These are phyloP conservation scores for Mucor mucedo DNA, from an alignment of 371 early-diverging fungal genomes.

Conservation along the genomic window DNA sequence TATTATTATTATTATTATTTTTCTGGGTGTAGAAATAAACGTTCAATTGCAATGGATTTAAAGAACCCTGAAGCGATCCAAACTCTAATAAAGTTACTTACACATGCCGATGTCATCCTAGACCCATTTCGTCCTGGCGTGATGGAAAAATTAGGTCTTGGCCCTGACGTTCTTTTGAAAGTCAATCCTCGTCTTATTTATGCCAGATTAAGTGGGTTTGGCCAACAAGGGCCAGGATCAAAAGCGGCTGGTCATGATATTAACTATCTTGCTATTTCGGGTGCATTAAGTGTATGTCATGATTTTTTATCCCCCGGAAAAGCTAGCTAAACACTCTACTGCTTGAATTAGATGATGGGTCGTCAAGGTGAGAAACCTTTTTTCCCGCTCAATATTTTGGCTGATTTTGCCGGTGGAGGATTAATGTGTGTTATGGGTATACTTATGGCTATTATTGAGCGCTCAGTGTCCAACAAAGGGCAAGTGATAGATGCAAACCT, in stretches of 20 bases:
- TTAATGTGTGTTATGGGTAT: slow-evolving; percentile 74
- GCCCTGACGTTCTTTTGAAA: slow-evolving; percentile 63
- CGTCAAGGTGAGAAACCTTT: slow-evolving; percentile 61
- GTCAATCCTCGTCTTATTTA: slow-evolving; percentile 66
- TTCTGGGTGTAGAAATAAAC: slow-evolving; percentile 57
- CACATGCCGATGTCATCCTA: slow-evolving; percentile 69
- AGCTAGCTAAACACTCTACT: background rate
- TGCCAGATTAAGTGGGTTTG: slow-evolving; percentile 77
- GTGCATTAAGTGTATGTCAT: slow-evolving; percentile 60
- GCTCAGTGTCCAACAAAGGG: slow-evolving; percentile 68
- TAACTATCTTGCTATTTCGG: slow-evolving; percentile 75
- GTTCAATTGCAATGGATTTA: slow-evolving; percentile 71
- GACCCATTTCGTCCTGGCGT: slow-evolving; percentile 84
- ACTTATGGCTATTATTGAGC: slow-evolving; percentile 68
- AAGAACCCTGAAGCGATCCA: slow-evolving; percentile 58
- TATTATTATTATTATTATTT: background rate
- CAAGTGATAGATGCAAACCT: slow-evolving; percentile 76
- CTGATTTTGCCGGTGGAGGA: slow-evolving; percentile 82
- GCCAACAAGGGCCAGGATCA: slow-evolving; percentile 64
- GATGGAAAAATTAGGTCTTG: slow-evolving; percentile 72
- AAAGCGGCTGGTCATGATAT: slow-evolving; percentile 80
- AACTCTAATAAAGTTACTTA: slow-evolving; percentile 49
- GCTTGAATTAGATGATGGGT: slow-evolving; percentile 58
- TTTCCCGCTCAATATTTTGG: slow-evolving; percentile 71
- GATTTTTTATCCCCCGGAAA: too few species aligned